phyloP scores from a whole-genome alignment of 2,329 filamentous ascomycete genomes.

The Orbilia javanica region DNA sequence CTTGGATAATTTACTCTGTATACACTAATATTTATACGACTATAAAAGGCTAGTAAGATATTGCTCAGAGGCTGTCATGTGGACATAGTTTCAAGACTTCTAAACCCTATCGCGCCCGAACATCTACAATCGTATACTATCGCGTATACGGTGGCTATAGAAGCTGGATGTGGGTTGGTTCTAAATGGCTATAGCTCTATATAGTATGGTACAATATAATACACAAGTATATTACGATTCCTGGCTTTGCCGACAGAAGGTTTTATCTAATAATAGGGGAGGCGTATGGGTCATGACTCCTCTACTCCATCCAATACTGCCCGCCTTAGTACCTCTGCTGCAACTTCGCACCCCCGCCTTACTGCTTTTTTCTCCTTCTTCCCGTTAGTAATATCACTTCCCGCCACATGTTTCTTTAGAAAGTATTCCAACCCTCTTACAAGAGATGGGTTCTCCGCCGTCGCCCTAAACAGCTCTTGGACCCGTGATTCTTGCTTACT shows the following conservation, averaged over 20 bases:
- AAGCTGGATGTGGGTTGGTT: too few relatives aligned
- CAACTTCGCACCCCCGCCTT: slow-evolving; percentile 68
- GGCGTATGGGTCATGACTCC: slow-evolving; percentile 11
- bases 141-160: too few relatives aligned
- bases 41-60: not conserved
- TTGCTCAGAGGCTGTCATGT: not conserved
- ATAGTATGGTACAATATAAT: not conserved
- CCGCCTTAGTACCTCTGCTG: slow-evolving; percentile 64
- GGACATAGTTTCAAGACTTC: not conserved
- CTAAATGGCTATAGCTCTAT: too few relatives aligned
- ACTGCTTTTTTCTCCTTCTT: slow-evolving; percentile 69
- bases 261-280: not conserved
- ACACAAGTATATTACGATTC: slow-evolving; percentile 6
- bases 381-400: slow-evolving; percentile 67
- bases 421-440: slow-evolving; percentile 83
- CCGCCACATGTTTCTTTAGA: slow-evolving; percentile 76
- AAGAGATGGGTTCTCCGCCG: slow-evolving; percentile 75
- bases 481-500: slow-evolving; percentile 72
- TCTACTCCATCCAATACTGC: slow-evolving; percentile 59
- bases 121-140: too few relatives aligned
- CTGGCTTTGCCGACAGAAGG: not conserved
- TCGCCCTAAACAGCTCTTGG: slow-evolving; percentile 75
- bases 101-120: too few relatives aligned
- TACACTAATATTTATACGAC: too few relatives aligned
- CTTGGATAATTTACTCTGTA: not conserved